A percentile compares a stretch with the other conserved stretches of the same genome.
phyloP scores from a whole-genome alignment of 805 yeast species.

The Cyberlindnera mrakii region DNA sequence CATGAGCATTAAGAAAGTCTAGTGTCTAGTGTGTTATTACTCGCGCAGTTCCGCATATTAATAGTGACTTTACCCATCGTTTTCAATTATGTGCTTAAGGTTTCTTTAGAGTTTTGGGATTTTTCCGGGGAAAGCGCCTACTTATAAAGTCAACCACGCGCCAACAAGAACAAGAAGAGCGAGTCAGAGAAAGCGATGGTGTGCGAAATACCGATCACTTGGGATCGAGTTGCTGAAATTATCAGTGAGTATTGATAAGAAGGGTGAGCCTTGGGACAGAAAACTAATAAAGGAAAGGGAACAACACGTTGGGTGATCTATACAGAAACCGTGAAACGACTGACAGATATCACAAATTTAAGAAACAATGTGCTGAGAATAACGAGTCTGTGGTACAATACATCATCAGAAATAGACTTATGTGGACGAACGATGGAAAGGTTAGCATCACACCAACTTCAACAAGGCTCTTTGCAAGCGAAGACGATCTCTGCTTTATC shows the following conservation, averaged over 20 bases:
- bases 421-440: conserved; percentile 38
- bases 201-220: conserved; percentile 9
- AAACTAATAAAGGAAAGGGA: conserved; percentile 4
- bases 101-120: conserved; percentile 3
- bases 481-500: conserved; percentile 34
- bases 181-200: conserved; percentile 1
- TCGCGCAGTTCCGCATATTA: conserved; percentile 67
- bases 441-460: conserved; percentile 13
- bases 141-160: too few species aligned
- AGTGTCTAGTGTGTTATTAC: conserved; percentile 74
- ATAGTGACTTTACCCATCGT: conserved; percentile 69
- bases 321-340: conserved; percentile 42
- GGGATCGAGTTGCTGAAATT: conserved; percentile 10
- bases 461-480: conserved; percentile 20
- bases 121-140: not conserved
- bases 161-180: too few species aligned
- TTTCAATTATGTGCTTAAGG: conserved; percentile 19
- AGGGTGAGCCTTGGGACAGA: not conserved
- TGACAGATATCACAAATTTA: conserved; percentile 41
- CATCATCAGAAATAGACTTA: conserved; percentile 39
- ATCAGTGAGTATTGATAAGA: conserved; percentile 7
- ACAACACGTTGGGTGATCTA: conserved; percentile 7
- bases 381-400: conserved; percentile 41
- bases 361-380: conserved; percentile 29
- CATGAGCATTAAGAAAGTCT: conserved; percentile 72